Conservation (phyloP, 2,329 filamentous ascomycete species). For the Cryphonectria carpinicola region DNA sequence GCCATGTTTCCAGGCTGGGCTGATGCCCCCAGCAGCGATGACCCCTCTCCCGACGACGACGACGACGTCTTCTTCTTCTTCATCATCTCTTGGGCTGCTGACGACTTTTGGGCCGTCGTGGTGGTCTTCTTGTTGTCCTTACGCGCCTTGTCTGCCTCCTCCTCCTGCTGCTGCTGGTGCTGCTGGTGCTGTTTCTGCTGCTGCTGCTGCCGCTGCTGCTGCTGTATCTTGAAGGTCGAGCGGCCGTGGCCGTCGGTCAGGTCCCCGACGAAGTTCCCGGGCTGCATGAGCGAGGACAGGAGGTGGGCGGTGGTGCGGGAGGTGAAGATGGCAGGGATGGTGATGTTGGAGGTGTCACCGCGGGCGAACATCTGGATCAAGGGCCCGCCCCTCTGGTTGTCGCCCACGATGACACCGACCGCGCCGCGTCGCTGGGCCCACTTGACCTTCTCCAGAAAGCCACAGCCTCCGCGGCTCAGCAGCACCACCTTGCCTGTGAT, state of each 20-base stretch:
- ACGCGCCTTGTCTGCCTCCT: conserved; percentile 40
- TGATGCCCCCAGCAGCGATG: conserved; percentile 27
- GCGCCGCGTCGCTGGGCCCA: conserved; percentile 94
- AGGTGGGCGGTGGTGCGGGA: conserved; percentile 93
- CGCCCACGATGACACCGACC: conserved; percentile 88
- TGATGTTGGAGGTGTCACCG: conserved; percentile 92
- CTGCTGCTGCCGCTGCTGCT: conserved; percentile 45
- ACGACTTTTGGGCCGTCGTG: too few species aligned
- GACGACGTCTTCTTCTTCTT: conserved; percentile 25
- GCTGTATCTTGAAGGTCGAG: conserved; percentile 57
- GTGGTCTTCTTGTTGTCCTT: conserved; percentile 39
- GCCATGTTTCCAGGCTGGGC: conserved; percentile 13
- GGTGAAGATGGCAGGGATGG: conserved; percentile 93
- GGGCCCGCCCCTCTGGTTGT: conserved; percentile 85
- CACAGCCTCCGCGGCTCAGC: conserved; percentile 89
- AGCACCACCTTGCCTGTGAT: conserved; percentile 93
- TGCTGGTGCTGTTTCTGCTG: conserved; percentile 46
- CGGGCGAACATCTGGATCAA: conserved; percentile 98
- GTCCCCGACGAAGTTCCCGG: conserved; percentile 65
- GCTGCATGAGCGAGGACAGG: conserved; percentile 82
- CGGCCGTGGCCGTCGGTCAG: conserved; percentile 64
- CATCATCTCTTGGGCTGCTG: too few species aligned
- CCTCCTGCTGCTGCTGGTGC: conserved; percentile 51
- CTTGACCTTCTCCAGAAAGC: conserved; percentile 95
- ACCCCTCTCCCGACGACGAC: conserved; percentile 32